A percentile compares a stretch with the other conserved stretches of the same genome.
phyloP scores from a whole-genome alignment of 495 filamentous ascomycete genomes.

The Extremus antarcticus region DNA sequence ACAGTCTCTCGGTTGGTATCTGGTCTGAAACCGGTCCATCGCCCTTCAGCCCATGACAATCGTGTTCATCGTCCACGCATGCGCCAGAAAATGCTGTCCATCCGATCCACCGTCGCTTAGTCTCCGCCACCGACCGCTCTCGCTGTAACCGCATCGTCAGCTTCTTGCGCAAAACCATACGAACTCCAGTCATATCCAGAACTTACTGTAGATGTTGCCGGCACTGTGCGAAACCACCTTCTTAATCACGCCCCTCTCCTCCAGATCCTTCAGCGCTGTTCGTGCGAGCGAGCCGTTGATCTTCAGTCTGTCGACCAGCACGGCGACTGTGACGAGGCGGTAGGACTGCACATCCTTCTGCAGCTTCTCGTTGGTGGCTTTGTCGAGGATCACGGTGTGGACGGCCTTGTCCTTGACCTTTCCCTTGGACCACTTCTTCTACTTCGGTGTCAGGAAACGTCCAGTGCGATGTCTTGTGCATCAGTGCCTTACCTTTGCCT shows the following conservation, averaged over 20 bases:
- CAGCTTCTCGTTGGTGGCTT: conserved; percentile 60
- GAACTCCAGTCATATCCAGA: background rate
- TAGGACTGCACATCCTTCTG: conserved; percentile 99
- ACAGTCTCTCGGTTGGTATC: too few species aligned
- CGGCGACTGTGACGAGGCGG: conserved; percentile 97
- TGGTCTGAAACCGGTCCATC: too few species aligned
- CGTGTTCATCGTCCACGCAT: background rate
- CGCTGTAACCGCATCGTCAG: conserved; percentile 17
- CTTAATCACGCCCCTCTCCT: conserved; percentile 97
- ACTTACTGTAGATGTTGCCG: conserved; percentile 97
- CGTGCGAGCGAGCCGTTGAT: conserved; percentile 97
- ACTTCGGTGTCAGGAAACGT: too few species aligned
- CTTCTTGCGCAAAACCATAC: background rate
- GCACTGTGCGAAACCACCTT: conserved; percentile 94
- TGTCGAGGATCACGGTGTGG: conserved; percentile 76
- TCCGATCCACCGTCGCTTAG: background rate
- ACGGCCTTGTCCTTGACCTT: conserved; percentile 99
- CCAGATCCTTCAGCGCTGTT: conserved; percentile 78
- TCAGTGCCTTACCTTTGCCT: background rate
- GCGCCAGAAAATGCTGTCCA: background rate
- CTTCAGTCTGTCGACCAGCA: conserved; percentile 98
- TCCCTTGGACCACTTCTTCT: conserved; percentile 99
- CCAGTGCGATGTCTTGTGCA: too few species aligned
- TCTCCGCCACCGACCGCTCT: conserved; percentile 24
- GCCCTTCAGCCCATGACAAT: background rate